Evolutionary conservation across 768 basidiomycete species (phyloP), one percentile per base, ranked within the genome.

Genomic region (Zangia roseola): DNA sequence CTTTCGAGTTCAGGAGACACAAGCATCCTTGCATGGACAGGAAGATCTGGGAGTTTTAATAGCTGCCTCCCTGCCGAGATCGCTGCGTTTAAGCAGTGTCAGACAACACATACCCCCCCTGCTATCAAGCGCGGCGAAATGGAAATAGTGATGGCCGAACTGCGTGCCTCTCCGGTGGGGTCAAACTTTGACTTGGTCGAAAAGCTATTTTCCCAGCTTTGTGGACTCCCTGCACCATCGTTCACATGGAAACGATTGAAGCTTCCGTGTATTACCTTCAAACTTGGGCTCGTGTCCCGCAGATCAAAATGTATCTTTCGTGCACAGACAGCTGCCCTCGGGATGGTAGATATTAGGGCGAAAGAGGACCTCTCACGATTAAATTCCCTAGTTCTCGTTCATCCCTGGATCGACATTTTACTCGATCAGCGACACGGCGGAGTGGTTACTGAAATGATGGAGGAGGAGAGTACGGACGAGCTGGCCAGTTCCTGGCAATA

Each of bases 291-390:
- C 6, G 30, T 14, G 5, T 21, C 20, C 6, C 6, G 19, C 34
- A n/a, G 20, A 12, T 6, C 17, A 8, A 16, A 5, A 6, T 0
- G 20, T 21, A 20, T 37, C 17, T 49, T 36, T 40, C 40, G 40
- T 14, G 16, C 31, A 17, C 28, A 31, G 37, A 37, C 31, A 8
- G 0, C 14, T 17, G 41, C 20, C 16, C 24, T 49, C 14, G 33
- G 48, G 24, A 34, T 10, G n/a, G 48, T 49, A 34, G 20, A 43
- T n/a, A 49, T 49, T n/a, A 37, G 24, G 24, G 21, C 48, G 17
- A 49, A 4, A 14, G 24, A 43, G 2, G 26, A 21, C 35, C 26
- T 49, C 6, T 37, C 40, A 10, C n/a, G 10, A 25, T 28, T 26
- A 24, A 23, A 43, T n/a, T 17, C 14, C 10, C 28, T 43, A 6